Conservation (phyloP, 225 moss, liverwort and hornwort species). For the Bryum argenteum region DNA sequence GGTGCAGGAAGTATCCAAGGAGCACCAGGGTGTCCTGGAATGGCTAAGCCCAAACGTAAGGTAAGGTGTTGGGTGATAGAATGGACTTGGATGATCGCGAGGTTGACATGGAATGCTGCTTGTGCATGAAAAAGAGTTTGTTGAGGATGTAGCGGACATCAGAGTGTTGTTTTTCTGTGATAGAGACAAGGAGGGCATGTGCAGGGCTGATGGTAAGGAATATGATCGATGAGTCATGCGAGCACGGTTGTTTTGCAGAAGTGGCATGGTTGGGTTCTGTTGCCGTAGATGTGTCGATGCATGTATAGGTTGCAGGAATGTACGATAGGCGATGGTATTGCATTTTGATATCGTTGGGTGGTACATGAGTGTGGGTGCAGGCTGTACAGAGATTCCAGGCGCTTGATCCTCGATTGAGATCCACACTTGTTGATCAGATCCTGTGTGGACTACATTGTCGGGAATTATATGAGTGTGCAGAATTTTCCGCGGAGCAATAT, state of each 20-base stretch:
- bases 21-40: neutral
- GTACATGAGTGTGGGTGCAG: constrained; percentile 23
- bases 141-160: too few relatives aligned
- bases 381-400: constrained; percentile 9
- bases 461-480: too few relatives aligned
- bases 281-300: too few relatives aligned
- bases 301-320: too few relatives aligned
- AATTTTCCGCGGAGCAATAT: too few relatives aligned
- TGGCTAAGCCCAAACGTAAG: neutral
- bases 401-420: neutral
- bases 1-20: neutral
- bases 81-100: neutral
- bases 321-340: neutral
- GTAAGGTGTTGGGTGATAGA: constrained; percentile 7
- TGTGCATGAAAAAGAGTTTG: too few relatives aligned
- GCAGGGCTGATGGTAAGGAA: neutral
- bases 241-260: neutral
- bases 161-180: too few relatives aligned
- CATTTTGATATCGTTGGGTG: neutral
- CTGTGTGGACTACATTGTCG: too few relatives aligned
- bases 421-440: constrained; percentile 21
- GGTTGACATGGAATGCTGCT: too few relatives aligned
- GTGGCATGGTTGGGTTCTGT: neutral
- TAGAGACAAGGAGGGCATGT: too few relatives aligned
- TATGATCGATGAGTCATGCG: neutral